Conservation (phyloP, 2,329 filamentous ascomycete species). For the Fusarium longipes region DNA sequence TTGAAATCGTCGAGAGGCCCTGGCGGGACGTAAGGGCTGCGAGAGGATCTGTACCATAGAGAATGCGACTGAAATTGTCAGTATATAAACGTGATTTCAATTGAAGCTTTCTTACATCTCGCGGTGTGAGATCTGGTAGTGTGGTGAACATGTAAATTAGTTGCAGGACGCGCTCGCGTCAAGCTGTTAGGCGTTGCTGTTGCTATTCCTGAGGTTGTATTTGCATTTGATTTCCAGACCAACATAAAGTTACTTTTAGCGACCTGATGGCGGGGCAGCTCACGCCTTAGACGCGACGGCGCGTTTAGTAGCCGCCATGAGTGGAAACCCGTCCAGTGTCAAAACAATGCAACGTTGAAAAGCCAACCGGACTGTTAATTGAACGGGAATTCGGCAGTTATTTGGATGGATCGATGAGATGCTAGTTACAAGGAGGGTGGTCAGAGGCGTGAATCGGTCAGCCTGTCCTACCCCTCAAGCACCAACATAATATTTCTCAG, state of each 20-base stretch:
- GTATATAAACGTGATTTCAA: neutral
- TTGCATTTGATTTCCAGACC: slow-evolving; percentile 27
- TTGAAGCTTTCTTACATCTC: slow-evolving; percentile 67
- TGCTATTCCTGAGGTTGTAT: slow-evolving; percentile 31
- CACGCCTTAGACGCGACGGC: slow-evolving; percentile 31
- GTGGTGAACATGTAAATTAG: slow-evolving; percentile 66
- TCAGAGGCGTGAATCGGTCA: neutral
- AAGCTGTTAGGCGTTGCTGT: slow-evolving; percentile 23
- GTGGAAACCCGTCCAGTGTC: slow-evolving; percentile 10
- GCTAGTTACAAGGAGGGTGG: slow-evolving; percentile 6
- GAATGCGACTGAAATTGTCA: slow-evolving; percentile 70
- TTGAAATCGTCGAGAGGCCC: slow-evolving; percentile 50
- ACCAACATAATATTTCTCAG: slow-evolving; percentile 22
- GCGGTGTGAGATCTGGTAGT: slow-evolving; percentile 74
- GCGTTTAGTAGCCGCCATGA: slow-evolving; percentile 44
- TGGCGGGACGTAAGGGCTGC: slow-evolving; percentile 57
- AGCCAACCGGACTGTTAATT: neutral
- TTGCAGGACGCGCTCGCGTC: slow-evolving; percentile 32
- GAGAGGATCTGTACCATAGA: slow-evolving; percentile 77
- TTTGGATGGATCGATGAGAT: slow-evolving; percentile 2
- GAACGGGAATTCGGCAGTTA: neutral
- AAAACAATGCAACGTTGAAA: slow-evolving; percentile 26
- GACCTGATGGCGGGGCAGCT: slow-evolving; percentile 33
- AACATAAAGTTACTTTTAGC: slow-evolving; percentile 12
- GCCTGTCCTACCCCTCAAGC: neutral